A percentile compares a stretch with the other conserved stretches of the same genome.
Conservation (phyloP, 176 grass and related monocot genomes). For the Bothriochloa decipiens region DNA sequence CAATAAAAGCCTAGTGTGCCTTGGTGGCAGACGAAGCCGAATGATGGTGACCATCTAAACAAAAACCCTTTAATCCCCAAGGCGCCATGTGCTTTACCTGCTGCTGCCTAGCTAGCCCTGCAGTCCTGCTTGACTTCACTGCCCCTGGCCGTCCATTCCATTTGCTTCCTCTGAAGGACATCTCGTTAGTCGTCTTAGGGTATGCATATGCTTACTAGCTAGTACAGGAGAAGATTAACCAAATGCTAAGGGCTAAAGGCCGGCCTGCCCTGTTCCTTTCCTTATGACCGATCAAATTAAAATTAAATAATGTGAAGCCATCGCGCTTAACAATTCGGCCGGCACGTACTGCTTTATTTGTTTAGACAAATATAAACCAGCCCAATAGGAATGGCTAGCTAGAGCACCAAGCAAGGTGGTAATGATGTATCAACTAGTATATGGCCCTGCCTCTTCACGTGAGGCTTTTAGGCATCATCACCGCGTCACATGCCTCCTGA, state of each 20-base stretch:
- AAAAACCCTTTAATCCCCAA: not conserved
- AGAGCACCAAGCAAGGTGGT: not conserved
- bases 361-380: not conserved
- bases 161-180: not conserved
- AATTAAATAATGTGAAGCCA: not conserved
- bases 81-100: conserved; percentile 10
- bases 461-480: not conserved
- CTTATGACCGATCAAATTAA: not conserved
- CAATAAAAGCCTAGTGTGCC: not conserved
- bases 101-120: not conserved
- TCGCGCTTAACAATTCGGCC: not conserved
- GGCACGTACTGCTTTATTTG: not conserved
- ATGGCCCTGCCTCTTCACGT: not conserved
- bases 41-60: conserved; percentile 32
- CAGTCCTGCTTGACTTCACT: not conserved
- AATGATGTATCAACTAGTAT: not conserved
- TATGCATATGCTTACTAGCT: not conserved
- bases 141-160: not conserved
- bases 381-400: not conserved
- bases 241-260: not conserved
- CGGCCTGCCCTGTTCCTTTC: not conserved
- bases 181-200: not conserved
- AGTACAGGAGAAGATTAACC: not conserved
- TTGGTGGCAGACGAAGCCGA: not conserved
- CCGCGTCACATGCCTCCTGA: not conserved